phyloP scores from a whole-genome alignment of 2,329 filamentous ascomycete genomes.

The Diaporthe sp. region DNA sequence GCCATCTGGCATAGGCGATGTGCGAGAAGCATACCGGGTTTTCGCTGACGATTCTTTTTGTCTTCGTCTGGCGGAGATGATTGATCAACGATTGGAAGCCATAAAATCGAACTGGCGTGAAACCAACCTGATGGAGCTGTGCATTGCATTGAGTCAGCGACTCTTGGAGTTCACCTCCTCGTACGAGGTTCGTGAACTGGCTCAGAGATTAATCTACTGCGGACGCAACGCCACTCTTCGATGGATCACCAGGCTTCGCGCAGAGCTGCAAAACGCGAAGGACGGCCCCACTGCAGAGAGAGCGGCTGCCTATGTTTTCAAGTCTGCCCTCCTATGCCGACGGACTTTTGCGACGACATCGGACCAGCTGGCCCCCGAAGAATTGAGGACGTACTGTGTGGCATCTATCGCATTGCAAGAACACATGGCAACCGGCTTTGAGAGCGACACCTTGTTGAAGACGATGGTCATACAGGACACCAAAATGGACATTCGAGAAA shows the following conservation, averaged over 20 bases:
- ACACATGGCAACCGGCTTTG: conserved; percentile 54
- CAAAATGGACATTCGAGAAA: conserved; percentile 53
- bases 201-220: conserved; percentile 52
- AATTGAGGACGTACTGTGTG: conserved; percentile 50
- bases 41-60: conserved; percentile 67
- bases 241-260: conserved; percentile 64
- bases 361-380: conserved; percentile 29
- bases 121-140: conserved; percentile 66
- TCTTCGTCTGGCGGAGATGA: conserved; percentile 57
- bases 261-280: conserved; percentile 54
- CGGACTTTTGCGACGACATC: conserved; percentile 53
- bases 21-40: conserved; percentile 61
- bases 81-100: conserved; percentile 55
- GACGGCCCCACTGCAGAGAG: conserved; percentile 54
- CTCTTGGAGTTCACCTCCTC: conserved; percentile 44
- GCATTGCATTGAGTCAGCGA: conserved; percentile 65
- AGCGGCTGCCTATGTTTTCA: conserved; percentile 60
- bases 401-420: conserved; percentile 61
- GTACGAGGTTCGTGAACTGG: conserved; percentile 33
- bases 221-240: conserved; percentile 57
- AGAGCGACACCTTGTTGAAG: conserved; percentile 50
- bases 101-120: conserved; percentile 72
- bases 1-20: conserved; percentile 50
- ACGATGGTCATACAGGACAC: conserved; percentile 60
- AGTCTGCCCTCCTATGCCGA: conserved; percentile 53